Base-by-base conservation (phyloP, 2,329 filamentous ascomycete species). In the Acarospora socialis region DNA sequence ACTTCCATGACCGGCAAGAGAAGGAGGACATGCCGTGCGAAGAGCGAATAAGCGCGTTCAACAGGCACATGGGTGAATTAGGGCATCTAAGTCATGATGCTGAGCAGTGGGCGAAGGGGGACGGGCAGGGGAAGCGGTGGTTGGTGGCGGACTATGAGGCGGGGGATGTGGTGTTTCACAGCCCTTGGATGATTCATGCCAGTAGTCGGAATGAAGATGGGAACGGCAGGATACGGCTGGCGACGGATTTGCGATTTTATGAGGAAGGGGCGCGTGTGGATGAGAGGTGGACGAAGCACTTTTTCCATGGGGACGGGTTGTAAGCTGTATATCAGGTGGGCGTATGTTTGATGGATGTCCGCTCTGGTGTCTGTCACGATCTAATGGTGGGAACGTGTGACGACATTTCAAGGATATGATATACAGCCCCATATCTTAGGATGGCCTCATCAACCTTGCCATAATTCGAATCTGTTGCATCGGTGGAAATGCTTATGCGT, bases 81-180 rank as follows among this genome's bases (percentile, higher is more conserved):
- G 50, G 50, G 2, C 44, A 53, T 39, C 39, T 49, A 2, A 38
- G 42, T 2, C 34, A 45, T 9, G 41, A 47, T 21, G 37, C 41
- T 1, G 44, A 41, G 25, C 38, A 43, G n/a, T 50, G 46, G 18
- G 35, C 40, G 16, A 35, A 31, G 10, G 27, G 37, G 7, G 29
- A 18, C 6, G 38, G 38, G 14, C 13, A 14, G 14, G 30, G 29
- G 15, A 30, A 39, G 32, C 43, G 38, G 13, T 57, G 53, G 54
- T 36, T 57, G 9, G 44, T 51, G 4, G 47, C 47, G 2, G 41
- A 49, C 33, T 57, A 56, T 38, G 54, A 57, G 39, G 53, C 53
- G 3, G 54, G 53, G 3, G 54, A 57, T 45, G 53, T 56, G 6
- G 53, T 57, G 4, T 59, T 66, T 30, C 61, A 64, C 42, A 52